A percentile compares a stretch with the other conserved stretches of the same genome.
Conservation (phyloP, 139 green algal species). For the Dunaliella sp. region DNA sequence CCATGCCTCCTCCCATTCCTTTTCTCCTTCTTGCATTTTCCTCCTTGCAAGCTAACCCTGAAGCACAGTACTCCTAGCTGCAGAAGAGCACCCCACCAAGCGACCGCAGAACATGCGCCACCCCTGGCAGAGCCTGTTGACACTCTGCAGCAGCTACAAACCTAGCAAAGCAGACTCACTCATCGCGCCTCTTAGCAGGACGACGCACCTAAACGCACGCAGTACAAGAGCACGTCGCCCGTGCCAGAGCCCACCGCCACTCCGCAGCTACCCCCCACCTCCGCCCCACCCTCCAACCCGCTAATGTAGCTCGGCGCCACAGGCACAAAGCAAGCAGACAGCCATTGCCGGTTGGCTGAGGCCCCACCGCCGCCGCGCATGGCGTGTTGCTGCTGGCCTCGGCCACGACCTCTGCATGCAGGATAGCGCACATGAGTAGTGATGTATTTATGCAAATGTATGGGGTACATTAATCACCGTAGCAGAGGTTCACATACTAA, state of each 20-base stretch:
- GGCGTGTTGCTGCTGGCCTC: neutral
- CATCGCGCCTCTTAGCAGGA: too few species aligned
- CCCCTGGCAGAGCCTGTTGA: too few species aligned
- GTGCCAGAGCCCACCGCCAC: conserved; percentile 16
- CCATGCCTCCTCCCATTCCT: neutral
- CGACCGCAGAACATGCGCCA: too few species aligned
- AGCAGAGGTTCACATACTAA: too few species aligned
- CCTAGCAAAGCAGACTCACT: too few species aligned
- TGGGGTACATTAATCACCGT: too few species aligned
- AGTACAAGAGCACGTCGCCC: conserved; percentile 19
- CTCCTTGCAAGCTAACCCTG: neutral
- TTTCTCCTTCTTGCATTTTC: neutral
- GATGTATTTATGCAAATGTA: too few species aligned
- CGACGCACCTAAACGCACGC: conserved; percentile 24
- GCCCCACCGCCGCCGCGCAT: neutral
- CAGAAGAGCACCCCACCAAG: neutral
- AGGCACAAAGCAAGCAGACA: conserved; percentile 17
- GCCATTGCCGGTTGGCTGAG: conserved; percentile 9
- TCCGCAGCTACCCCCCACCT: neutral
- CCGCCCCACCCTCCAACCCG: neutral
- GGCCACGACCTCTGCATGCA: neutral
- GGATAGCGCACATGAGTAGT: too few species aligned
- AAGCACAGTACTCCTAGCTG: neutral
- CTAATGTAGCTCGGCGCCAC: neutral
- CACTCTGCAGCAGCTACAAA: too few species aligned